Evolutionary conservation across 495 filamentous ascomycete genomes (phyloP).

Genomic region (Ascodesmis nigricans): DNA sequence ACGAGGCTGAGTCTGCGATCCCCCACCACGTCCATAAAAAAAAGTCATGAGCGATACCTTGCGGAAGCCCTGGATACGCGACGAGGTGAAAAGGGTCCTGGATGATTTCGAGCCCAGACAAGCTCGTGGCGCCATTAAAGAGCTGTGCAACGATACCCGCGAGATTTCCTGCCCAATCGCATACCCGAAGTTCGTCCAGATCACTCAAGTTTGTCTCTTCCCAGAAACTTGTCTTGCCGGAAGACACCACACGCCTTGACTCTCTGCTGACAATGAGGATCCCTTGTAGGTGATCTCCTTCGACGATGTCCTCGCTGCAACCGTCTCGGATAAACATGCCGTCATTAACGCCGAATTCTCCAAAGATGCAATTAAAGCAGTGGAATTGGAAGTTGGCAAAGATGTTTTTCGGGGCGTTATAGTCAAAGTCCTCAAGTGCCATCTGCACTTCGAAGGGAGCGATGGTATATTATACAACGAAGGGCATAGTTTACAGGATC

Average conservation of each 20-base stretch:
- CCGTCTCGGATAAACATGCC: constrained; percentile 11
- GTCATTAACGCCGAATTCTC: constrained; percentile 12
- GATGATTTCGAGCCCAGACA: neutral
- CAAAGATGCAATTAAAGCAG: neutral
- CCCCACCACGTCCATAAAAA: too few species aligned
- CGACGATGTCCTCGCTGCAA: constrained; percentile 9
- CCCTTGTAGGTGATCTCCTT: constrained; percentile 8
- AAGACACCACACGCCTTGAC: neutral
- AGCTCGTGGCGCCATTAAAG: neutral
- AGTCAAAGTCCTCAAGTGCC: constrained; percentile 4
- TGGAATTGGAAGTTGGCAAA: constrained; percentile 3
- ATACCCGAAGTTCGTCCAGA: neutral
- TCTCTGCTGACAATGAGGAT: neutral
- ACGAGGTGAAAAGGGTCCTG: too few species aligned
- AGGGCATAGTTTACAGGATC: constrained; percentile 7
- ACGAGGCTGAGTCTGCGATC: too few species aligned
- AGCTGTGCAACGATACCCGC: neutral
- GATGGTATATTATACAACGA: constrained; percentile 13
- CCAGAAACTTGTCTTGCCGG: neutral
- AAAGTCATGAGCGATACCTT: too few species aligned
- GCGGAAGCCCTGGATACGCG: too few species aligned
- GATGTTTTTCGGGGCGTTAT: constrained; percentile 8
- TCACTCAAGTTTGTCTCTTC: neutral
- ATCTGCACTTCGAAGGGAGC: constrained; percentile 10
- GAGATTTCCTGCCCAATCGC: neutral